These are phyloP conservation scores for Hordeum marinum DNA, from an alignment of 176 grass and related monocot genomes.

Conservation along the genomic window DNA sequence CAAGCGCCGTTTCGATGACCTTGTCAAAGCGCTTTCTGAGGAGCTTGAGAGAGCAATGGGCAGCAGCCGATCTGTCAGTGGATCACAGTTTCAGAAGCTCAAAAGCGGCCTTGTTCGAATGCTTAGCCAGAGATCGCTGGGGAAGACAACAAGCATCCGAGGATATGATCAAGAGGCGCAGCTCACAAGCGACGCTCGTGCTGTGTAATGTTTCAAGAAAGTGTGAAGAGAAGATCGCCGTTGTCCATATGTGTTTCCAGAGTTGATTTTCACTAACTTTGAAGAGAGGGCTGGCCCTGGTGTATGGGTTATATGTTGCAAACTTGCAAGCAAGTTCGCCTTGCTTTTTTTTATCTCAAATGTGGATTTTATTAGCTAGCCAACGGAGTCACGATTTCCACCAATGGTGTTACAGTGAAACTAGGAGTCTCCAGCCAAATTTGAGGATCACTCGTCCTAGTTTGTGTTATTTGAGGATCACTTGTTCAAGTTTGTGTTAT, in stretches of 20 bases:
- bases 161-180: conserved; percentile 36
- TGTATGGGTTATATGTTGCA: background rate
- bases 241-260: background rate
- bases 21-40: conserved; percentile 54
- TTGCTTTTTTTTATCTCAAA: background rate
- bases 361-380: background rate
- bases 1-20: conserved; percentile 66
- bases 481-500: background rate
- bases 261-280: conserved; percentile 26
- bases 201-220: background rate
- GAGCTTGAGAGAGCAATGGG: conserved; percentile 72
- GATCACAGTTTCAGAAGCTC: conserved; percentile 37
- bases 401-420: too few species aligned
- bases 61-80: conserved; percentile 33
- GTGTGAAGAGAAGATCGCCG: background rate
- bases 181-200: background rate
- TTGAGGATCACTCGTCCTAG: background rate
- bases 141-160: conserved; percentile 31
- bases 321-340: background rate
- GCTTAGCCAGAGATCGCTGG: conserved; percentile 64
- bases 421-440: too few species aligned
- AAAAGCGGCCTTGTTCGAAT: conserved; percentile 47
- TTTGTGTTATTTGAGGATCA: background rate
- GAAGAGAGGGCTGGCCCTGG: background rate
- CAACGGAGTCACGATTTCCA: too few species aligned